phyloP scores from a whole-genome alignment of 805 yeast genomes.

The Priceomyces melissophilus region DNA sequence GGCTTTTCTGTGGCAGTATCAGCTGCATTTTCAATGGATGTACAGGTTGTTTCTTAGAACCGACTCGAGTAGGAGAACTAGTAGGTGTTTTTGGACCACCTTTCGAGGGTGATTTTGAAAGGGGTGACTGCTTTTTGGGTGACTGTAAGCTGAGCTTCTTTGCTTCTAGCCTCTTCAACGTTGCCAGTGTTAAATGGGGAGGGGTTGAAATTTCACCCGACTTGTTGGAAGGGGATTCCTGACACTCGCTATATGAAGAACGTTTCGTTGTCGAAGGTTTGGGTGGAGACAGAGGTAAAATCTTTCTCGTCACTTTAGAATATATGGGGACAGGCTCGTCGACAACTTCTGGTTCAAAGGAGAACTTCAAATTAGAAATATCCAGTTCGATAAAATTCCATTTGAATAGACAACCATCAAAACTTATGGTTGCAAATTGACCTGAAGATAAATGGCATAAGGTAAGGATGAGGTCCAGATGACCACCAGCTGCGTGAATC shows the following conservation, averaged over 20 bases:
- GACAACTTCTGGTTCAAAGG: conserved; percentile 1
- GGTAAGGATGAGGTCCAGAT: conserved; percentile 45
- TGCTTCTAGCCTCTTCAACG: conserved; percentile 32
- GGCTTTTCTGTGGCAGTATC: background rate
- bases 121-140: background rate
- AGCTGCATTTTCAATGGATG: background rate
- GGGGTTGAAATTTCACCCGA: conserved; percentile 11
- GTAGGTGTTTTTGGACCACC: background rate
- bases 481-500: conserved; percentile 54
- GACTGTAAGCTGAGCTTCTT: conserved; percentile 9
- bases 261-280: conserved; percentile 5
- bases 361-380: background rate
- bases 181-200: conserved; percentile 28
- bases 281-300: conserved; percentile 17
- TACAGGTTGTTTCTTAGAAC: background rate
- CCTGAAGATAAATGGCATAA: conserved; percentile 22
- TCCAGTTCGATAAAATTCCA: conserved; percentile 33
- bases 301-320: conserved; percentile 32
- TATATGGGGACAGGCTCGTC: conserved; percentile 13
- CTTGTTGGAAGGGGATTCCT: background rate
- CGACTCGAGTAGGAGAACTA: conserved; percentile 1
- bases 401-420: conserved; percentile 52
- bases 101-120: background rate
- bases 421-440: conserved; percentile 42
- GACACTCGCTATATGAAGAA: no score